These are phyloP conservation scores for Globisporangium iwayamae DNA, from an alignment of 352 stramenopile species.

Conservation along the genomic window DNA sequence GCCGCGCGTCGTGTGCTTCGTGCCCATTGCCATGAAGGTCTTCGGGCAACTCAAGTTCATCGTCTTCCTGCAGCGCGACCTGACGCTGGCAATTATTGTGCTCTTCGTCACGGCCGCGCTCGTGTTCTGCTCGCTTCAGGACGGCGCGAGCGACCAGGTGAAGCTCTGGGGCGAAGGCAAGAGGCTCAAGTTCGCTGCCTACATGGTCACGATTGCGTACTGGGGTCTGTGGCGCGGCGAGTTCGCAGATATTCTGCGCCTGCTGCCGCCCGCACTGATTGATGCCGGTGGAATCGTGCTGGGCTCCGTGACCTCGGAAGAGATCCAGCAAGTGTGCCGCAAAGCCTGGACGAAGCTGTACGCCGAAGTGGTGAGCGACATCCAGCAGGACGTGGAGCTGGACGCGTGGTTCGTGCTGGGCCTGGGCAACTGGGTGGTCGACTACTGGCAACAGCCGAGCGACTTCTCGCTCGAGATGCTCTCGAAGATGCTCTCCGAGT, in stretches of 20 bases:
- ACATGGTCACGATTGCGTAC: slow-evolving; percentile 50
- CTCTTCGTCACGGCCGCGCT: slow-evolving; percentile 28
- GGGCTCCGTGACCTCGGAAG: slow-evolving; percentile 28
- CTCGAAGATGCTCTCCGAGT: slow-evolving; percentile 51
- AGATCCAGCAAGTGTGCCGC: slow-evolving; percentile 9
- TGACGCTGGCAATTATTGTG: slow-evolving; percentile 33
- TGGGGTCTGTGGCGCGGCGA: slow-evolving; percentile 57
- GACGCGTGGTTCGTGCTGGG: slow-evolving; percentile 71
- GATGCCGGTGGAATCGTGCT: slow-evolving; percentile 39
- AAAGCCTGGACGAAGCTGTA: slow-evolving; percentile 10
- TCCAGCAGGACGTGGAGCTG: slow-evolving; percentile 61
- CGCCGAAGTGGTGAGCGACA: slow-evolving; percentile 23
- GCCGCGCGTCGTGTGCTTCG: slow-evolving; percentile 39
- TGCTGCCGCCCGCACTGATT: slow-evolving; percentile 58
- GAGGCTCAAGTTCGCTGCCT: slow-evolving; percentile 61
- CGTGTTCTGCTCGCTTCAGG: slow-evolving; percentile 32
- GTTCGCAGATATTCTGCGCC: slow-evolving; percentile 37
- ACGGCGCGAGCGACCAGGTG: slow-evolving; percentile 22
- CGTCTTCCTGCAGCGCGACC: slow-evolving; percentile 62
- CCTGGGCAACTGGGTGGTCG: slow-evolving; percentile 61
- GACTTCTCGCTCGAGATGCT: slow-evolving; percentile 76
- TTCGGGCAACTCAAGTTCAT: slow-evolving; percentile 74
- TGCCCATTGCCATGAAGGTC: slow-evolving; percentile 68
- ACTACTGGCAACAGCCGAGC: slow-evolving; percentile 81
- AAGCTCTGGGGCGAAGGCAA: slow-evolving; percentile 65